phyloP scores from a whole-genome alignment of 2,329 filamentous ascomycete species.

The Aspergillus hortae region DNA sequence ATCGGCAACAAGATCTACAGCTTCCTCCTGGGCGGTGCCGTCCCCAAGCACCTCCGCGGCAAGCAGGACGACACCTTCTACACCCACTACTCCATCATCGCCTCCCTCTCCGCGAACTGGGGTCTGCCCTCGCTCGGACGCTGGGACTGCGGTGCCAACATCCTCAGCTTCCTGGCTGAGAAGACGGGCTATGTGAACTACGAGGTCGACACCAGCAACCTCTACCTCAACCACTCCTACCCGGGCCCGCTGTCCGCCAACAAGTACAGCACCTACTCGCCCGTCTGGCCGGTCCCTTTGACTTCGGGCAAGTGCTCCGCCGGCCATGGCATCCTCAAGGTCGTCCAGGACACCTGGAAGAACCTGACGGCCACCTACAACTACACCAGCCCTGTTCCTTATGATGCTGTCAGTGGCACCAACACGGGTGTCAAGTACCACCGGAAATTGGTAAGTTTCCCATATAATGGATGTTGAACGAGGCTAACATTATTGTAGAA shows the following conservation, averaged over 20 bases:
- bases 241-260: constrained; percentile 41
- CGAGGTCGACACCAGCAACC: constrained; percentile 36
- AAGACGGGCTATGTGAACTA: constrained; percentile 55
- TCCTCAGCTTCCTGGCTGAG: constrained; percentile 59
- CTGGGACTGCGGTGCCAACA: constrained; percentile 70
- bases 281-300: constrained; percentile 29
- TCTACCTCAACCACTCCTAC: constrained; percentile 55
- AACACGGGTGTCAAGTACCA: constrained; percentile 17
- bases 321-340: constrained; percentile 30
- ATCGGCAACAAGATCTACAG: constrained; percentile 65
- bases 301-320: constrained; percentile 33
- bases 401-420: constrained; percentile 18
- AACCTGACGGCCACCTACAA: constrained; percentile 26
- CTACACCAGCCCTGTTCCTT: constrained; percentile 31
- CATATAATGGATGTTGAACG: background rate
- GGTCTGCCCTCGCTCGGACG: constrained; percentile 65
- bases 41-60: constrained; percentile 61
- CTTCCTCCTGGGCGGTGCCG: constrained; percentile 70
- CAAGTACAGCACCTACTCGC: constrained; percentile 20
- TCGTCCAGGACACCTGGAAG: constrained; percentile 30
- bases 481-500: background rate
- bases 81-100: constrained; percentile 69
- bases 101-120: constrained; percentile 69
- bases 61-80: constrained; percentile 69
- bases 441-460: constrained; percentile 13